phyloP scores from a whole-genome alignment of 495 filamentous ascomycete species.

The Glarea lozoyensis region DNA sequence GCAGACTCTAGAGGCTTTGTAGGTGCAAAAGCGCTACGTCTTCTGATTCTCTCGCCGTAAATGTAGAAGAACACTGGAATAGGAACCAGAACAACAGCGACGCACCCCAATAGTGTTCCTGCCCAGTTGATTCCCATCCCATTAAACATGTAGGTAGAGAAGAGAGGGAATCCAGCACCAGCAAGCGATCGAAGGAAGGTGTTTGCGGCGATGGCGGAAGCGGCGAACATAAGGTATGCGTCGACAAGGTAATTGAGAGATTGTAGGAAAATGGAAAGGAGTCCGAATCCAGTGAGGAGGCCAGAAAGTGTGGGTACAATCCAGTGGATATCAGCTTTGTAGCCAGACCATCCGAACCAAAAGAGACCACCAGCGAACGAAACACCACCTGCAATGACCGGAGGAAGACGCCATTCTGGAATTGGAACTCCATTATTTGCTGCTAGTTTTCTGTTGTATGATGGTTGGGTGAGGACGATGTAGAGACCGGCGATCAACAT shows the following conservation, averaged over 20 bases:
- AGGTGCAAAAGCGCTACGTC: constrained; percentile 60
- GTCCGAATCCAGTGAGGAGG: constrained; percentile 43
- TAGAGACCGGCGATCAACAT: constrained; percentile 57
- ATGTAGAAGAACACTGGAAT: constrained; percentile 62
- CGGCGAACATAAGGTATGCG: constrained; percentile 81
- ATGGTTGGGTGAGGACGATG: constrained; percentile 58
- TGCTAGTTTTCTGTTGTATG: constrained; percentile 58
- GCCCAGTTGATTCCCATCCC: constrained; percentile 72
- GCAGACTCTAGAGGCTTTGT: constrained; percentile 24
- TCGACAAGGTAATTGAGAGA: constrained; percentile 82
- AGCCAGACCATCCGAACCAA: constrained; percentile 83
- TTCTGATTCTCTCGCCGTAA: constrained; percentile 55
- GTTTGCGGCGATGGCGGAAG: constrained; percentile 82
- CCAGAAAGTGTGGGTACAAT: constrained; percentile 72
- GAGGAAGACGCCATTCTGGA: constrained; percentile 81
- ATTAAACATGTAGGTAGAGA: constrained; percentile 72
- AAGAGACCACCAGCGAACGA: constrained; percentile 70
- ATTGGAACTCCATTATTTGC: constrained; percentile 66
- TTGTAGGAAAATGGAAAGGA: constrained; percentile 79
- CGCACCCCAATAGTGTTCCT: constrained; percentile 63
- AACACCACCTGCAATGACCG: constrained; percentile 66
- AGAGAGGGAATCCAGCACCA: constrained; percentile 75
- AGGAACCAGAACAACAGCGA: constrained; percentile 60
- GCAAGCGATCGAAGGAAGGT: constrained; percentile 75
- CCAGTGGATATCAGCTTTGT: constrained; percentile 60